Evolutionary conservation across 2,329 filamentous ascomycete species (phyloP).

Genomic region (Fusarium robinianum): DNA sequence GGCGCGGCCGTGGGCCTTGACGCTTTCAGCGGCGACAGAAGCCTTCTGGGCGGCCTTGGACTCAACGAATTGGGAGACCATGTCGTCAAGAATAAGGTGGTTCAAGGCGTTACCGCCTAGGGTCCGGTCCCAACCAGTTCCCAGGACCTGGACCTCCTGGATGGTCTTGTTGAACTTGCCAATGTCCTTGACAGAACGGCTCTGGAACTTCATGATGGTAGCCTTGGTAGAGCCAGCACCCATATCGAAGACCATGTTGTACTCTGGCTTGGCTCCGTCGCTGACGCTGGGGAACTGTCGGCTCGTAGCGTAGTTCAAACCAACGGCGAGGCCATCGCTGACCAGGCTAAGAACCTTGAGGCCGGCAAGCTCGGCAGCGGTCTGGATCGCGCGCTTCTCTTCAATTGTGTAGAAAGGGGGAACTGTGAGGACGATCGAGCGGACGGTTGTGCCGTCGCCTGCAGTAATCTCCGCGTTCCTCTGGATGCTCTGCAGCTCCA

Average conservation of each 20-base stretch:
- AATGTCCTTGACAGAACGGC: constrained; percentile 84
- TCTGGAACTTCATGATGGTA: constrained; percentile 87
- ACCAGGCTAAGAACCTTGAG: constrained; percentile 83
- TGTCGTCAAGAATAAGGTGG: constrained; percentile 84
- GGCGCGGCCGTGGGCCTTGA: constrained; percentile 78
- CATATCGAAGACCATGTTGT: constrained; percentile 97
- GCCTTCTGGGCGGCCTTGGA: constrained; percentile 69
- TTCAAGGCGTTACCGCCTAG: constrained; percentile 92
- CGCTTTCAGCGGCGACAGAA: constrained; percentile 62
- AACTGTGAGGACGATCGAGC: constrained; percentile 85
- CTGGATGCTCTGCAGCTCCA: constrained; percentile 92
- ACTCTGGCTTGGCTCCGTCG: constrained; percentile 83
- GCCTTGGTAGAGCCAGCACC: constrained; percentile 93
- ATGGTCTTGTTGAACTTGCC: constrained; percentile 96
- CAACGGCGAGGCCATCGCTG: constrained; percentile 89
- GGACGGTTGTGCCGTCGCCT: constrained; percentile 72
- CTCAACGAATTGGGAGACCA: constrained; percentile 78
- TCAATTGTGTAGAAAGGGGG: constrained; percentile 89
- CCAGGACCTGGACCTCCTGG: constrained; percentile 90
- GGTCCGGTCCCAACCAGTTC: constrained; percentile 84
- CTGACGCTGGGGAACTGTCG: constrained; percentile 85
- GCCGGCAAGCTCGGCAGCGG: constrained; percentile 85
- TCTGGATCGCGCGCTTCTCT: constrained; percentile 83
- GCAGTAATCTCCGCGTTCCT: constrained; percentile 85
- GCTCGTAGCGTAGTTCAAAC: constrained; percentile 91